Evolutionary conservation across 768 basidiomycete species (phyloP).

Genomic region (Kwoniella heveanensis): DNA sequence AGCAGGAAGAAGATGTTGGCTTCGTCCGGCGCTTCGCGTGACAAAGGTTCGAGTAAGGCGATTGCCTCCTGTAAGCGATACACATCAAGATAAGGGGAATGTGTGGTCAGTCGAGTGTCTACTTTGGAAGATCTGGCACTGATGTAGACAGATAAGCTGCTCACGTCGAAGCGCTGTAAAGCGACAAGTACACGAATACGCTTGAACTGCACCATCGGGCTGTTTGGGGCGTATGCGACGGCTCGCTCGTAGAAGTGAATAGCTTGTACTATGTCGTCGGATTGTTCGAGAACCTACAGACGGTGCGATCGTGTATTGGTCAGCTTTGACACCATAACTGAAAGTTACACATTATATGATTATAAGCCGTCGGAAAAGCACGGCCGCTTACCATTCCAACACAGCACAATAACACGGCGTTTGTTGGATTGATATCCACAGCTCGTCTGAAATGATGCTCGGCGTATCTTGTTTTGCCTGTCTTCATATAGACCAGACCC

Average conservation of each 20-base stretch:
- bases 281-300: slow-evolving; percentile 79
- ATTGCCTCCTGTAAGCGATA: slow-evolving; percentile 71
- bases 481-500: slow-evolving; percentile 91
- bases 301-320: background rate
- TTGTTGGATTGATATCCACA: slow-evolving; percentile 85
- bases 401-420: slow-evolving; percentile 93
- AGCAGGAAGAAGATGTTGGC: slow-evolving; percentile 96
- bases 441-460: slow-evolving; percentile 97
- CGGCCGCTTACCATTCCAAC: slow-evolving; percentile 81
- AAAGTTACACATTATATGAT: background rate
- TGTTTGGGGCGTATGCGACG: slow-evolving; percentile 75
- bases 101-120: background rate
- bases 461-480: slow-evolving; percentile 87
- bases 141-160: slow-evolving; percentile 52
- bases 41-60: slow-evolving; percentile 75
- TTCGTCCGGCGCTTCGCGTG: slow-evolving; percentile 85
- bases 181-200: slow-evolving; percentile 87
- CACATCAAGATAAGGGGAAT: background rate
- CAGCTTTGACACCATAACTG: background rate
- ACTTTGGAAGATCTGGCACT: too few species aligned
- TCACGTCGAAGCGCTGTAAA: slow-evolving; percentile 78
- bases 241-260: slow-evolving; percentile 80
- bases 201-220: slow-evolving; percentile 90
- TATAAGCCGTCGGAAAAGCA: slow-evolving; percentile 1
- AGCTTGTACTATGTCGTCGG: slow-evolving; percentile 74